A percentile compares a stretch with the other conserved stretches of the same genome.
Evolutionary conservation across 345 rosid genomes (phyloP).

Genomic region (Rhizophora apiculata): DNA sequence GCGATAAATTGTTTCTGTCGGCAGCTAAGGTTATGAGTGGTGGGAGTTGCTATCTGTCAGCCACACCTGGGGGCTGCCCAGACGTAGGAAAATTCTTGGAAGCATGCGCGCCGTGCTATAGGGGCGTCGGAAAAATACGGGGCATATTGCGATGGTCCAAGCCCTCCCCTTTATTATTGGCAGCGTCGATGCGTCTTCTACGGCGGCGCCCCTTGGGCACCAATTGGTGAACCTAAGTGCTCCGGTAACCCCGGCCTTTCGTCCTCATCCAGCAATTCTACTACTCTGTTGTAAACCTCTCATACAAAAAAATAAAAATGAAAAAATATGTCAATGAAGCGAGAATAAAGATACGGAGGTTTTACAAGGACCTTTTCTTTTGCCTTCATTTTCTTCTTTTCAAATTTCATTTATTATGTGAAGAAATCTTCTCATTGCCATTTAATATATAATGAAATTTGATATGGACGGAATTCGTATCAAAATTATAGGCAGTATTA

Average conservation of each 20-base stretch:
- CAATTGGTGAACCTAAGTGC: not conserved
- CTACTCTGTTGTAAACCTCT: not conserved
- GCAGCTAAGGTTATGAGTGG: not conserved
- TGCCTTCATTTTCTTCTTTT: too few species aligned
- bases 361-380: too few species aligned
- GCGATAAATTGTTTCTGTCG: not conserved
- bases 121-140: not conserved
- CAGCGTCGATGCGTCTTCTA: constrained; percentile 8
- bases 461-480: too few species aligned
- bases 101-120: constrained; percentile 7
- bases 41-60: not conserved
- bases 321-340: not conserved
- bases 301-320: not conserved
- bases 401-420: too few species aligned
- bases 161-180: not conserved
- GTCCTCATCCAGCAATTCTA: not conserved
- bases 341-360: not conserved
- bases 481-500: too few species aligned
- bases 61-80: constrained; percentile 5
- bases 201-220: constrained; percentile 14
- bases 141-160: not conserved
- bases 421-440: too few species aligned
- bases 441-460: too few species aligned
- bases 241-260: not conserved
- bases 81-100: not conserved